Evolutionary conservation across 345 rosid genomes (phyloP).

Genomic region (Lepidium africanum): DNA sequence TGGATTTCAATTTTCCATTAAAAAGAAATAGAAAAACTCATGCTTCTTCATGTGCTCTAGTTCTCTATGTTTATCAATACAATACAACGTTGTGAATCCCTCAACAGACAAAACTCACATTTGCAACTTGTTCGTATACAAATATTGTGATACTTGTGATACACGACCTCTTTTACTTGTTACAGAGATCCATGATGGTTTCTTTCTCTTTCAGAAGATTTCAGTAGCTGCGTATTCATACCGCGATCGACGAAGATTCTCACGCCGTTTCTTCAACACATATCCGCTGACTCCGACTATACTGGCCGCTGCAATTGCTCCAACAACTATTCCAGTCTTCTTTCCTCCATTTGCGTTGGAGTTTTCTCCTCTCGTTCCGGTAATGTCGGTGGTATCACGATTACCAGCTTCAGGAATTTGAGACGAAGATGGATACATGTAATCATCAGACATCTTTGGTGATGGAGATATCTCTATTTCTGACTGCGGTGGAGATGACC

Average conservation of each 20-base stretch:
- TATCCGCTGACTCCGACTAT: conserved; percentile 43
- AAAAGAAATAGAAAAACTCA: neutral
- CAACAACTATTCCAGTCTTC: conserved; percentile 55
- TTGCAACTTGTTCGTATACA: neutral
- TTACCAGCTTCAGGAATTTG: conserved; percentile 34
- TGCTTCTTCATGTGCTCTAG: neutral
- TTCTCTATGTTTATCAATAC: neutral
- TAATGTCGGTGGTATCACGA: conserved; percentile 24
- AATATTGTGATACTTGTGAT: neutral
- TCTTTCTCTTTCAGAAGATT: conserved; percentile 28
- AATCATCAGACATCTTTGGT: neutral
- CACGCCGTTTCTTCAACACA: conserved; percentile 59
- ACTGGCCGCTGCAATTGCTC: conserved; percentile 39
- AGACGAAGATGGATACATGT: conserved; percentile 1
- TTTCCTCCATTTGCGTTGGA: conserved; percentile 33
- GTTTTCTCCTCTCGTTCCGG: neutral
- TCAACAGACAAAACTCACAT: neutral
- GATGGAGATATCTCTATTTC: conserved; percentile 4
- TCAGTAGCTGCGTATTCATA: conserved; percentile 48
- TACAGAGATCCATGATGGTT: neutral
- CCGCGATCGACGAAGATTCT: conserved; percentile 50
- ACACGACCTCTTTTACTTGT: neutral
- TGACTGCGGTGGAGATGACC: neutral
- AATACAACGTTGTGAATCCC: neutral
- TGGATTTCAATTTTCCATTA: neutral